Conservation (phyloP, 2,329 filamentous ascomycete species). For the Westerdykella ornata region DNA sequence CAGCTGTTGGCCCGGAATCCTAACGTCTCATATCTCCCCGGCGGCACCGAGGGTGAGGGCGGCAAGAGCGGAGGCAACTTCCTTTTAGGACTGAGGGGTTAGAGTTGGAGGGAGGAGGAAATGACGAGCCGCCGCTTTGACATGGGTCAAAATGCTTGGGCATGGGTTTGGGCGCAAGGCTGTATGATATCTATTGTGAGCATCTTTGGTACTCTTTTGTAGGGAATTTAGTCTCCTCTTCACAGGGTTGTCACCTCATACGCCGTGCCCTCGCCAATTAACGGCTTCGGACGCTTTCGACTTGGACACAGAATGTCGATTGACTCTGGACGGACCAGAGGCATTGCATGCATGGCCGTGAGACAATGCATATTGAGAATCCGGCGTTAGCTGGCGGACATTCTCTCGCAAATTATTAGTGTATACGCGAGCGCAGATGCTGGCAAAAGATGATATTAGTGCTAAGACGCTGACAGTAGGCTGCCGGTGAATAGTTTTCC, state of each 20-base stretch:
- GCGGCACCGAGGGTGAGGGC: conserved; percentile 52
- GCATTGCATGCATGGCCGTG: no score
- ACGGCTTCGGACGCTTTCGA: no score
- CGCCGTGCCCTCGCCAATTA: neutral
- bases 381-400: no score
- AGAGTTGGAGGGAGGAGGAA: conserved; percentile 1
- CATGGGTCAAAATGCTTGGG: conserved; percentile 13
- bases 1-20: conserved; percentile 83
- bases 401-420: no score
- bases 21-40: conserved; percentile 90
- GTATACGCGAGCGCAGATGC: no score
- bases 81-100: conserved; percentile 57
- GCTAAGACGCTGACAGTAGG: no score
- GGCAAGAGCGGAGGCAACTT: conserved; percentile 59
- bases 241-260: no score
- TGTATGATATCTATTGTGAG: conserved; percentile 30
- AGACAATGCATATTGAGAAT: no score
- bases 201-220: conserved; percentile 19
- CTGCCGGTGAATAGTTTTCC: no score
- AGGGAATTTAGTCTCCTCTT: conserved; percentile 34
- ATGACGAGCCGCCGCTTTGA: neutral
- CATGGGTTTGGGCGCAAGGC: conserved; percentile 17
- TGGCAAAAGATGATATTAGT: no score
- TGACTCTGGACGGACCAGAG: no score
- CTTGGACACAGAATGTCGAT: no score